phyloP scores from a whole-genome alignment of 2,329 filamentous ascomycete species.

The Microascus cirrosus region DNA sequence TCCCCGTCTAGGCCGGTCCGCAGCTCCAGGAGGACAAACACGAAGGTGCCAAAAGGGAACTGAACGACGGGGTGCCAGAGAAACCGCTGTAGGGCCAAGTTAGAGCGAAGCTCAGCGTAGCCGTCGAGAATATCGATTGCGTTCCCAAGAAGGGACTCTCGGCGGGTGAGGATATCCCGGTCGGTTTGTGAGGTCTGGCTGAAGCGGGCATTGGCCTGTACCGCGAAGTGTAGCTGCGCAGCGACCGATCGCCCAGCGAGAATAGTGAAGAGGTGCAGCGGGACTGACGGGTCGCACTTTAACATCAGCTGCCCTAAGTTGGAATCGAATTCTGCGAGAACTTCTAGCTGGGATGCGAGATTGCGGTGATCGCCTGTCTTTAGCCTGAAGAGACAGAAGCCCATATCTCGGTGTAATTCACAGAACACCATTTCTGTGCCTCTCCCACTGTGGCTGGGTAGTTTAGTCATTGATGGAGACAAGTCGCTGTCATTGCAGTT shows the following conservation, averaged over 20 bases:
- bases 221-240: neutral
- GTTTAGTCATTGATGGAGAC: neutral
- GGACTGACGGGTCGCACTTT: conserved; percentile 1
- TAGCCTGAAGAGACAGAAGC: neutral
- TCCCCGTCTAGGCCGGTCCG: neutral
- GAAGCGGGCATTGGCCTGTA: neutral
- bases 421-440: conserved; percentile 4
- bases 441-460: neutral
- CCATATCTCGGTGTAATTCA: neutral
- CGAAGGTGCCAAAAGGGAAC: conserved; percentile 2
- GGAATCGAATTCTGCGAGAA: neutral
- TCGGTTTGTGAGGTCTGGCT: neutral
- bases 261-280: conserved; percentile 1
- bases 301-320: neutral
- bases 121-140: neutral
- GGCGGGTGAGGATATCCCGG: neutral
- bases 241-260: neutral
- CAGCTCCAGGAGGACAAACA: neutral
- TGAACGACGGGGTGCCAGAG: conserved; percentile 2
- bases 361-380: neutral
- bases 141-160: neutral
- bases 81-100: neutral
- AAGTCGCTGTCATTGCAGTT: conserved; percentile 4
- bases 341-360: neutral
- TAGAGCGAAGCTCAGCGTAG: neutral